phyloP scores from a whole-genome alignment of 1,139 yeast species.

The Blastobotrys aristatus region DNA sequence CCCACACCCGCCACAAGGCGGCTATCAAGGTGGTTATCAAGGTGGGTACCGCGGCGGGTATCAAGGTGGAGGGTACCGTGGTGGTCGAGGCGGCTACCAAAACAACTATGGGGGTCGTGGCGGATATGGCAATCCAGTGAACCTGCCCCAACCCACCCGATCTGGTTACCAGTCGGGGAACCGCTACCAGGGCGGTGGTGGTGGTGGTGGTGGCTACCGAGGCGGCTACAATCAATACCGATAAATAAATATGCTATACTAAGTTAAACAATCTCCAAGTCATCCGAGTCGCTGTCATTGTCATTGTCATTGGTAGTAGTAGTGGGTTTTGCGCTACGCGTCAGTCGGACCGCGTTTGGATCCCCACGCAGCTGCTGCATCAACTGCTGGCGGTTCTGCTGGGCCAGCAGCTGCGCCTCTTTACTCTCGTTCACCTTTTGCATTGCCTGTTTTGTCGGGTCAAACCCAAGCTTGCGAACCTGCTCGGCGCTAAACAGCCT shows the following conservation, averaged over 20 bases:
- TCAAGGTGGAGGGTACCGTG: conserved; percentile 19
- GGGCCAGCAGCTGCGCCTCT: not conserved
- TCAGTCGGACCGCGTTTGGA: not conserved
- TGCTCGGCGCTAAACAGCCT: conserved; percentile 29
- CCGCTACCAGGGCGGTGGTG: too few species aligned
- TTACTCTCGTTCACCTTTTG: not conserved
- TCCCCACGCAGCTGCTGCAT: not conserved
- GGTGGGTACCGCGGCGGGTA: conserved; percentile 7
- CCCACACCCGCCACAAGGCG: not conserved
- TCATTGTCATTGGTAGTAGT: not conserved
- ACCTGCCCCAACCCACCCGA: too few species aligned
- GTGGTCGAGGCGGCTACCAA: conserved; percentile 19
- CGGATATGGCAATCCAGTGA: too few species aligned
- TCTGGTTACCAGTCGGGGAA: too few species aligned
- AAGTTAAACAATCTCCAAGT: conserved; percentile 34
- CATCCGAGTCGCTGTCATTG: conserved; percentile 29
- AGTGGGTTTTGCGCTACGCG: not conserved
- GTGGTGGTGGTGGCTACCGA: not conserved
- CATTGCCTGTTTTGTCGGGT: conserved; percentile 26
- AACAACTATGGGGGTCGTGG: conserved; percentile 17
- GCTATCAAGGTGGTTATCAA: conserved; percentile 4
- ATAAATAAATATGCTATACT: too few species aligned
- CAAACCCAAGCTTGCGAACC: conserved; percentile 32
- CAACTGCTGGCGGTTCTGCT: not conserved
- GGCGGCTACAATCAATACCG: conserved; percentile 15